phyloP scores from a whole-genome alignment of 2,329 filamentous ascomycete species.

The Colletotrichum sp. region DNA sequence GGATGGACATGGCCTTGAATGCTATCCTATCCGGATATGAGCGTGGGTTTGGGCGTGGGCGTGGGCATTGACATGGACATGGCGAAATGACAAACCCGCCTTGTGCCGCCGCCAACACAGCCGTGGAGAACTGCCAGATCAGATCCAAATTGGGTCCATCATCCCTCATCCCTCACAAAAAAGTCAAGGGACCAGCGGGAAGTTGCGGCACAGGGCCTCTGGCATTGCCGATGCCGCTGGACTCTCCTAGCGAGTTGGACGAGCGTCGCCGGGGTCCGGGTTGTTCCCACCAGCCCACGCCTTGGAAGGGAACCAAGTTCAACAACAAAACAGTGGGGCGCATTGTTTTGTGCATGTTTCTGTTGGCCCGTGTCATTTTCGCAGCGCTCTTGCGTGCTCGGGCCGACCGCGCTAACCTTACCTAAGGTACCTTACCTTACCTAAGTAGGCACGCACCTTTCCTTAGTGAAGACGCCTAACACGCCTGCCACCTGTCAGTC shows the following conservation, averaged over 20 bases:
- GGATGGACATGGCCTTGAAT: background rate
- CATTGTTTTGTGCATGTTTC: background rate
- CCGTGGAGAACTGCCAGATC: background rate
- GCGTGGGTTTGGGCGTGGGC: background rate
- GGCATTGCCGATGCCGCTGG: conserved; percentile 1
- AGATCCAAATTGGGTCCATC: background rate
- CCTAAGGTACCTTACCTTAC: background rate
- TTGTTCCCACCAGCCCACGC: background rate
- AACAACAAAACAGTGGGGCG: background rate
- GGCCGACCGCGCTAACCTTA: background rate
- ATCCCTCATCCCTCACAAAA: background rate
- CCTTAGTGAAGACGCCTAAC: background rate
- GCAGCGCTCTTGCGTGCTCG: background rate
- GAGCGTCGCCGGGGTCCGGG: conserved; percentile 4
- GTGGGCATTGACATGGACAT: background rate
- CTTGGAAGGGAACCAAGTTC: background rate
- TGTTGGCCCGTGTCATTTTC: background rate
- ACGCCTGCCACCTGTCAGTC: background rate
- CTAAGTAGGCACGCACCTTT: background rate
- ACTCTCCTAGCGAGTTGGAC: background rate
- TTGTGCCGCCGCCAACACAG: background rate
- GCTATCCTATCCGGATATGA: background rate
- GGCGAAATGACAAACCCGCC: background rate
- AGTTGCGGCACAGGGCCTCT: conserved; percentile 1
- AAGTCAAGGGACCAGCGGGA: background rate